Conservation (phyloP, 2,329 filamentous ascomycete species). For the Aureobasidium zeae region DNA sequence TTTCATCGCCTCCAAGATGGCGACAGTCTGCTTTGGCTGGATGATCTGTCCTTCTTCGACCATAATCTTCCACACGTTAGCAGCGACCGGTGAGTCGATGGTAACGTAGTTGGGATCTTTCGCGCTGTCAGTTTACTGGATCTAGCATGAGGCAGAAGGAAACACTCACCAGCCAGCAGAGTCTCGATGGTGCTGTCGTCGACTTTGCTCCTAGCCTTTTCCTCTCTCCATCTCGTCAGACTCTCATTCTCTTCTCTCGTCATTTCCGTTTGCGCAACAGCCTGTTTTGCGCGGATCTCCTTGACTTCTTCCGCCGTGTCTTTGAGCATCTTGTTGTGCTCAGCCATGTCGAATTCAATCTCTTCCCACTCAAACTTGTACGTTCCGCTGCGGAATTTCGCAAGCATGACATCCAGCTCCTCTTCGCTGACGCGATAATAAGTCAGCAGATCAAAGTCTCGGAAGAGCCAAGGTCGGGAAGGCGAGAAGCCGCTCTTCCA, state of each 20-base stretch:
- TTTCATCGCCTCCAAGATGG: constrained; percentile 41
- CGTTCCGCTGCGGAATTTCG: constrained; percentile 41
- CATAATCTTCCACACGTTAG: constrained; percentile 39
- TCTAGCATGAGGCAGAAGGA: not conserved
- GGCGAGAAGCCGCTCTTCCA: constrained; percentile 42
- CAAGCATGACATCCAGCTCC: constrained; percentile 42
- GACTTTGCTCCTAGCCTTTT: constrained; percentile 36
- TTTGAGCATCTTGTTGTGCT: constrained; percentile 42
- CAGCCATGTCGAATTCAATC: constrained; percentile 46
- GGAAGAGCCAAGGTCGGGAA: constrained; percentile 45
- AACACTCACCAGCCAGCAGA: constrained; percentile 36
- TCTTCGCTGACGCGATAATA: constrained; percentile 46
- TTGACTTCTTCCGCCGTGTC: constrained; percentile 41
- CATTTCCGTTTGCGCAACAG: constrained; percentile 40
- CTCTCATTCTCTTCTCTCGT: constrained; percentile 40
- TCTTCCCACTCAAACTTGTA: constrained; percentile 45
- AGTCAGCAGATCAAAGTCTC: constrained; percentile 48
- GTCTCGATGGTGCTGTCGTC: constrained; percentile 42
- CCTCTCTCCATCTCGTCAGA: constrained; percentile 34
- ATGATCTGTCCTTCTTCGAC: constrained; percentile 32
- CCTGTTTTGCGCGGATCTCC: constrained; percentile 38
- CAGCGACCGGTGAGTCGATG: constrained; percentile 37
- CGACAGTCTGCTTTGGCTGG: constrained; percentile 28
- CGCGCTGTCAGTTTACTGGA: not conserved
- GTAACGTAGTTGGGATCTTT: constrained; percentile 29